Percentiles rank a stretch among this genome's conserved stretches.
Conservation (phyloP, 78 protist species). For the Dictyostelium intermedium region DNA sequence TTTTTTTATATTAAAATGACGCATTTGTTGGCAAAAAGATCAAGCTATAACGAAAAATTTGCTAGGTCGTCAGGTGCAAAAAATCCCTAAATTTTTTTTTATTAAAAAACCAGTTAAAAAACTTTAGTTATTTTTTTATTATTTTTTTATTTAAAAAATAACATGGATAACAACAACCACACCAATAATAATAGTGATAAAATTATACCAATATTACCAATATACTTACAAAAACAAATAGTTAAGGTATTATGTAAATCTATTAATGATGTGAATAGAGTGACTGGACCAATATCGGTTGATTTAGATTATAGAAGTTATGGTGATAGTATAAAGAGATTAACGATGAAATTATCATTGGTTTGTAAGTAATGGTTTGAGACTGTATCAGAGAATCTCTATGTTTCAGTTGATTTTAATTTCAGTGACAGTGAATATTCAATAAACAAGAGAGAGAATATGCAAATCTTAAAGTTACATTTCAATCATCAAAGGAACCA, state of each 20-base stretch:
- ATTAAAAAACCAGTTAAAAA: too few relatives aligned
- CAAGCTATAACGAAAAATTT: too few relatives aligned
- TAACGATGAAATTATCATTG: background rate
- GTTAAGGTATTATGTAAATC: background rate
- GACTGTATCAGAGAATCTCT: background rate
- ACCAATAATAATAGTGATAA: background rate
- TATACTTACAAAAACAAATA: constrained; percentile 1
- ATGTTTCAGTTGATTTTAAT: constrained; percentile 13
- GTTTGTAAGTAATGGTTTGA: background rate
- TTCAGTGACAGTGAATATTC: background rate
- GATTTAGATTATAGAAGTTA: background rate
- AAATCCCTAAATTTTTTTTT: too few relatives aligned
- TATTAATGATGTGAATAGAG: background rate
- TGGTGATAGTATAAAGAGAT: background rate
- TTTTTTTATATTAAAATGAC: too few relatives aligned
- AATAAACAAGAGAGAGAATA: background rate
- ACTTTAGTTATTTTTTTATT: too few relatives aligned
- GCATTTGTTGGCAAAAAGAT: too few relatives aligned
- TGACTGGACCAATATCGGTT: background rate
- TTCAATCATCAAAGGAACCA: background rate
- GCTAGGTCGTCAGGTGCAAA: too few relatives aligned
- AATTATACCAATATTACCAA: background rate
- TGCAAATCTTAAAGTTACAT: background rate
- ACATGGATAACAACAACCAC: background rate
- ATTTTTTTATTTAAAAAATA: too few relatives aligned